These are phyloP conservation scores for Graphiopsis chlorocephala DNA, from an alignment of 2,329 filamentous ascomycete species.

Conservation along the genomic window DNA sequence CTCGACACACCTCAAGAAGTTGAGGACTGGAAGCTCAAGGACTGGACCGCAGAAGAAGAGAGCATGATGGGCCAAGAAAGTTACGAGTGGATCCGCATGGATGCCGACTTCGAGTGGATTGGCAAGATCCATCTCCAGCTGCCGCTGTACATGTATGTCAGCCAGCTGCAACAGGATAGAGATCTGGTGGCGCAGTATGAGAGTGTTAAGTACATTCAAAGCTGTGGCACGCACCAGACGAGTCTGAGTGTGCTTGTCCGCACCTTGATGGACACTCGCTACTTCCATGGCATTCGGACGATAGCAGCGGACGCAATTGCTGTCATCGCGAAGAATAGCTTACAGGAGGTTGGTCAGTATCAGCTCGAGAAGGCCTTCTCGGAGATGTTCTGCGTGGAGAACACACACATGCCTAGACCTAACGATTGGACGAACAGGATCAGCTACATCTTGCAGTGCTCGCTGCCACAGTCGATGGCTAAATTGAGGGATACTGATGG, in stretches of 20 bases:
- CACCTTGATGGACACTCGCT: slow-evolving; percentile 85
- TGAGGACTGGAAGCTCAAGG: slow-evolving; percentile 76
- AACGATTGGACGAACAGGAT: slow-evolving; percentile 91
- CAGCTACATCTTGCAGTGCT: slow-evolving; percentile 78
- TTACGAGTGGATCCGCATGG: slow-evolving; percentile 97
- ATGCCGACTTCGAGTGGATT: slow-evolving; percentile 98
- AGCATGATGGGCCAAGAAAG: slow-evolving; percentile 91
- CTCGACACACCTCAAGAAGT: slow-evolving; percentile 80
- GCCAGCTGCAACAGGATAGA: slow-evolving; percentile 92
- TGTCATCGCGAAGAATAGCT: slow-evolving; percentile 59
- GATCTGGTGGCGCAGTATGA: slow-evolving; percentile 86
- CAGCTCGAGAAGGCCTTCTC: slow-evolving; percentile 85
- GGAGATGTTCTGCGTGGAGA: slow-evolving; percentile 80
- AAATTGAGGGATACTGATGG: slow-evolving; percentile 72
- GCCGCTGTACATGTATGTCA: slow-evolving; percentile 96
- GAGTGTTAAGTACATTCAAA: slow-evolving; percentile 33
- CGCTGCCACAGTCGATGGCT: slow-evolving; percentile 78
- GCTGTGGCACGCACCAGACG: slow-evolving; percentile 64
- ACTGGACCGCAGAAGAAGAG: slow-evolving; percentile 89
- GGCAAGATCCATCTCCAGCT: slow-evolving; percentile 79
- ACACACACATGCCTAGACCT: slow-evolving; percentile 70
- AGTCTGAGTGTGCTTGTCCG: slow-evolving; percentile 85
- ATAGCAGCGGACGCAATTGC: slow-evolving; percentile 79
- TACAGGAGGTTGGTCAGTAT: slow-evolving; percentile 73
- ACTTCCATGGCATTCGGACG: slow-evolving; percentile 88